These are phyloP conservation scores for Acacia acuminata DNA, from an alignment of 306 rosid species.

Conservation along the genomic window DNA sequence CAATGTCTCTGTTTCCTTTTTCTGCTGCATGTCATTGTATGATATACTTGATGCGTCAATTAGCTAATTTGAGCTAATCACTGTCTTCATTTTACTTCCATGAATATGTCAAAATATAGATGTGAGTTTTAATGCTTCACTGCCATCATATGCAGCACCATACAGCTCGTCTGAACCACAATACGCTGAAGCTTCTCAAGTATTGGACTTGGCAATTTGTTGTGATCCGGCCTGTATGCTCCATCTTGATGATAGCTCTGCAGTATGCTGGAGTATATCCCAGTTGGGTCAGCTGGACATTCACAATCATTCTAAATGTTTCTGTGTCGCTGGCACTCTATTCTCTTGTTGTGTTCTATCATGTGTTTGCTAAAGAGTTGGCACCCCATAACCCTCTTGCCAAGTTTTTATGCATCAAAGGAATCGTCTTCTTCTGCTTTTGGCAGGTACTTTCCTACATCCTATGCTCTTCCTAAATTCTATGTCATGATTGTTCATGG, in stretches of 20 bases:
- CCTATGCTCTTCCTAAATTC: neutral
- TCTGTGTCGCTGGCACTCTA: conserved; percentile 79
- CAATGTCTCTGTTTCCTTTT: neutral
- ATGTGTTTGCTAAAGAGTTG: conserved; percentile 84
- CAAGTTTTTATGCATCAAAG: conserved; percentile 89
- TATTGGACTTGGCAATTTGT: conserved; percentile 92
- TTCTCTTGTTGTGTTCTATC: conserved; percentile 81
- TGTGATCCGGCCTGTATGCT: conserved; percentile 71
- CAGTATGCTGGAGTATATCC: conserved; percentile 67
- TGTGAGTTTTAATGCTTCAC: conserved; percentile 20
- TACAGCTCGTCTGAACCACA: conserved; percentile 59
- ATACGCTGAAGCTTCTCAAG: conserved; percentile 69
- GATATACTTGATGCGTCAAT: conserved; percentile 6
- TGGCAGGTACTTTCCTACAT: conserved; percentile 76
- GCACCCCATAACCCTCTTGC: conserved; percentile 84
- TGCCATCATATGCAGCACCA: conserved; percentile 61
- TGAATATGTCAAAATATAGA: conserved; percentile 11
- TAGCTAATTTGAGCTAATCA: neutral
- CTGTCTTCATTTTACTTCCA: neutral
- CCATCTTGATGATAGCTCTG: conserved; percentile 77
- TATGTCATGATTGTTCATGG: neutral
- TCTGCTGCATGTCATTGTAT: neutral
- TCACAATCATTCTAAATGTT: conserved; percentile 76
- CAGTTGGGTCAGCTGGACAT: conserved; percentile 82
- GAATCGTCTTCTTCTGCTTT: conserved; percentile 91